Evolutionary conservation across 768 basidiomycete species (phyloP).

Genomic region (Antrodiella citrinella): DNA sequence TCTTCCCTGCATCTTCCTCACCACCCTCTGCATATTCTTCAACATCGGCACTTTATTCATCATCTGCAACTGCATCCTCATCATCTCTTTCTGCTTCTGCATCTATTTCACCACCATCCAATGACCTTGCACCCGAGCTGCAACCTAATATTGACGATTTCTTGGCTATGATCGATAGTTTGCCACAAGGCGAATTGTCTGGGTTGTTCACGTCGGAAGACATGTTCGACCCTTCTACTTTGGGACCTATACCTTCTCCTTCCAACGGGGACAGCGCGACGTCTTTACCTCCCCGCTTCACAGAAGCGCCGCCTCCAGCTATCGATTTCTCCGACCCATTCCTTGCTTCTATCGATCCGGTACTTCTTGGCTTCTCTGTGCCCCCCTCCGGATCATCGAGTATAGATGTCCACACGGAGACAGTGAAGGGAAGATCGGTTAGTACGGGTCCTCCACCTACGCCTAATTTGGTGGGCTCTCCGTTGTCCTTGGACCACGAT

Average conservation of each 20-base stretch:
- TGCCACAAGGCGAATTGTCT: conserved; percentile 15
- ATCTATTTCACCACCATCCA: neutral
- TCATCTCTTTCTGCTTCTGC: neutral
- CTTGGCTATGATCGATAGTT: conserved; percentile 16
- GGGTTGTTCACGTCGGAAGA: conserved; percentile 5
- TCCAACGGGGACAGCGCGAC: neutral
- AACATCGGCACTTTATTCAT: neutral
- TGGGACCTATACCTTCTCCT: neutral
- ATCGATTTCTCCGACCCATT: conserved; percentile 2
- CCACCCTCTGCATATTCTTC: neutral
- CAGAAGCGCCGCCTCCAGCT: neutral
- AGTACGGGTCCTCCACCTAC: conserved; percentile 7
- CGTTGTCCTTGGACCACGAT: conserved; percentile 14
- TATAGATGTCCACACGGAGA: too few relatives aligned
- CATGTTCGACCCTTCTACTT: neutral
- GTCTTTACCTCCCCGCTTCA: neutral
- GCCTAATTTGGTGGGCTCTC: conserved; percentile 18
- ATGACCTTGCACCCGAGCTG: conserved; percentile 1
- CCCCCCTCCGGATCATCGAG: neutral
- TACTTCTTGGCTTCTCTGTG: conserved; percentile 10
- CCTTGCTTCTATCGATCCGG: conserved; percentile 17
- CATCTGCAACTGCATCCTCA: neutral
- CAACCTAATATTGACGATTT: conserved; percentile 18
- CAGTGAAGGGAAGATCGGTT: neutral
- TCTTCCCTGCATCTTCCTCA: neutral